These are phyloP conservation scores for barrel medic (Medicago truncatula) DNA, from an alignment of 306 rosid species.

Conservation along the genomic window MtrunA17r5.0-ANR NC_053045.1:32298001-32298500, in stretches of 20 bases:
- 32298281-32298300: slow-evolving; percentile 37
- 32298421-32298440: slow-evolving; percentile 64
- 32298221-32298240: slow-evolving; percentile 1
- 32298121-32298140: slow-evolving; percentile 89
- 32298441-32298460: slow-evolving; percentile 54
- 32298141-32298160: slow-evolving; percentile 67
- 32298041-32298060: slow-evolving; percentile 92
- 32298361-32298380: slow-evolving; percentile 57
- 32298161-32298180: slow-evolving; percentile 75
- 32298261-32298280: slow-evolving; percentile 20
- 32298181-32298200: slow-evolving; percentile 84
- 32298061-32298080: slow-evolving; percentile 95
- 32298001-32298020: slow-evolving; percentile 94
- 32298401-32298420: slow-evolving; percentile 41
- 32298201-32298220: slow-evolving; percentile 66
- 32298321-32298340: slow-evolving; percentile 64
- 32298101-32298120: slow-evolving; percentile 92
- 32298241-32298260: slow-evolving; percentile 8
- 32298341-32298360: slow-evolving; percentile 52
- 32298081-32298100: slow-evolving; percentile 94
- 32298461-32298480: slow-evolving; percentile 21
- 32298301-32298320: slow-evolving; percentile 52
- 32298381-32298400: slow-evolving; percentile 40
- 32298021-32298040: slow-evolving; percentile 88
- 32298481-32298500: slow-evolving; percentile 42